A percentile compares a stretch with the other conserved stretches of the same genome.
phyloP scores from a whole-genome alignment of 805 yeast genomes.

The Kazachstania viticola region DNA sequence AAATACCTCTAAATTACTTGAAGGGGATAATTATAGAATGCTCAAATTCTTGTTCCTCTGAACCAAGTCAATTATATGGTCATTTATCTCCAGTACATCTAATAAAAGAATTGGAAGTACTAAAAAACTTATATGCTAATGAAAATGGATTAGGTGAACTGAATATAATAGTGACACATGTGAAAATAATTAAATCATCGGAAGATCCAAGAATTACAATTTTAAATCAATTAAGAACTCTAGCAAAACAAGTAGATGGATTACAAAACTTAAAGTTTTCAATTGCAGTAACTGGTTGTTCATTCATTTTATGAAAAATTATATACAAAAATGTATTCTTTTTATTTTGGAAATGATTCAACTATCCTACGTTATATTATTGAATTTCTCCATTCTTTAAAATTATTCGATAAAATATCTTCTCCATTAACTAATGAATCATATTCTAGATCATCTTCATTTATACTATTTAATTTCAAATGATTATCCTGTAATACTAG shows the following conservation, averaged over 20 bases:
- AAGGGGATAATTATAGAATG: slow-evolving; percentile 66
- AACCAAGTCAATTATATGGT: slow-evolving; percentile 51
- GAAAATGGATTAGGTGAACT: slow-evolving; percentile 28
- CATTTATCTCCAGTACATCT: slow-evolving; percentile 64
- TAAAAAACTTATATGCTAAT: slow-evolving; percentile 32
- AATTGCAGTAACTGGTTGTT: slow-evolving; percentile 19
- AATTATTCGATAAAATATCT: slow-evolving; percentile 36
- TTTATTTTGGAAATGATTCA: too few species aligned
- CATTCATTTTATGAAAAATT: slow-evolving; percentile 5
- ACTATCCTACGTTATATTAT: too few species aligned
- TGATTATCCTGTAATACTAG: slow-evolving; percentile 40
- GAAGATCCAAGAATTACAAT: slow-evolving; percentile 51
- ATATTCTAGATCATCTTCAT: slow-evolving; percentile 27
- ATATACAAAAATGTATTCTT: too few species aligned
- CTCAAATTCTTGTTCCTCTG: slow-evolving; percentile 41
- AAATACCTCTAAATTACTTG: slow-evolving; percentile 32
- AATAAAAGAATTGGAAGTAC: slow-evolving; percentile 39
- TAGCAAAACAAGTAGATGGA: slow-evolving; percentile 24
- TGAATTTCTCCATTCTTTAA: slow-evolving; percentile 42
- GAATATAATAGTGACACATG: slow-evolving; percentile 36
- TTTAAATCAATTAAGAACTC: slow-evolving; percentile 35
- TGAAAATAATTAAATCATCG: slow-evolving; percentile 32
- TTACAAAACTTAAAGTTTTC: slow-evolving; percentile 27
- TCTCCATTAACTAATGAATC: slow-evolving; percentile 29
- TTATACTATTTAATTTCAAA: slow-evolving; percentile 36